Conservation (phyloP, 2,329 filamentous ascomycete genomes). For the Esteya vermicola region DNA sequence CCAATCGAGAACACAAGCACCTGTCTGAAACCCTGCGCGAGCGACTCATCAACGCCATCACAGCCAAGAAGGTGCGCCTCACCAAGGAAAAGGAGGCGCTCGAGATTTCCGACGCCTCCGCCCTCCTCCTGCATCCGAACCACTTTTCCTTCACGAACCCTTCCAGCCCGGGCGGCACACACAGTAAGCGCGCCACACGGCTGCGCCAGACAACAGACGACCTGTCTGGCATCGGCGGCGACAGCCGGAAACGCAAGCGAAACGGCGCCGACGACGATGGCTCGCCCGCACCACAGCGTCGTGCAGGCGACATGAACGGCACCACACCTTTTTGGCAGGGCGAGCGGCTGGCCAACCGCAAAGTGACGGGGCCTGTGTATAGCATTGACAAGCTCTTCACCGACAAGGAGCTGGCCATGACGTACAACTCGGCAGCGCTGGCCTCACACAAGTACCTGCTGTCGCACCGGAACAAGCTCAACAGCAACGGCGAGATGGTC, state of each 20-base stretch:
- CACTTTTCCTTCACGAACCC: conserved; percentile 54
- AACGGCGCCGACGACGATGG: conserved; percentile 43
- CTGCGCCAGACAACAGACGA: conserved; percentile 48
- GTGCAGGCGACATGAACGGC: conserved; percentile 38
- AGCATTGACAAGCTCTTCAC: conserved; percentile 59
- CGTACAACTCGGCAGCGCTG: conserved; percentile 47
- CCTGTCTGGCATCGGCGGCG: conserved; percentile 34
- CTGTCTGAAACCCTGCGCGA: conserved; percentile 48
- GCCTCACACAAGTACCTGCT: conserved; percentile 49
- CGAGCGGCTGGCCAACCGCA: conserved; percentile 39
- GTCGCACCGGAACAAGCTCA: conserved; percentile 36
- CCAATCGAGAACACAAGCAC: conserved; percentile 44
- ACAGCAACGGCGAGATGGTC: conserved; percentile 32
- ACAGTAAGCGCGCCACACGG: conserved; percentile 48
- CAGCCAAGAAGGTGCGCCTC: conserved; percentile 48
- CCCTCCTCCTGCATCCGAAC: conserved; percentile 51
- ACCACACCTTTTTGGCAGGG: conserved; percentile 50
- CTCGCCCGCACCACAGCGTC: conserved; percentile 43
- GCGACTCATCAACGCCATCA: conserved; percentile 52
- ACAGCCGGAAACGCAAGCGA: conserved; percentile 48
- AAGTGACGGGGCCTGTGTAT: conserved; percentile 45
- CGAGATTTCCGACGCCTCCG: conserved; percentile 52
- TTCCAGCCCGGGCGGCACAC: conserved; percentile 46
- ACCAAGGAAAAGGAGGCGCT: conserved; percentile 53
- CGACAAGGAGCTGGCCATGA: conserved; percentile 53